phyloP scores from a whole-genome alignment of 202 grass and related monocot species.

The Dendrocalamus latiflorus region DNA sequence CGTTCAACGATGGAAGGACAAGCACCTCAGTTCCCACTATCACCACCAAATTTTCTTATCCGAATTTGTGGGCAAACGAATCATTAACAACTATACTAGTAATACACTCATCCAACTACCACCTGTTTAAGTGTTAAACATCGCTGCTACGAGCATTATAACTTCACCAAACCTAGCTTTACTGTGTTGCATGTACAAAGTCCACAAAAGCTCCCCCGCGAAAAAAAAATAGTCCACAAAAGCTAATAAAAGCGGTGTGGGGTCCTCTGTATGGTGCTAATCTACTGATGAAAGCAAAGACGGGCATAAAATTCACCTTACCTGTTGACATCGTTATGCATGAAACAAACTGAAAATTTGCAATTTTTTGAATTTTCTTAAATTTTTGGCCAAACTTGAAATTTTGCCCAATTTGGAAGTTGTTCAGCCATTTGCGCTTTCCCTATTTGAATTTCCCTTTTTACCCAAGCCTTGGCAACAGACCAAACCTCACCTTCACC shows the following conservation, averaged over 20 bases:
- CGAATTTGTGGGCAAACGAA: slow-evolving; percentile 10
- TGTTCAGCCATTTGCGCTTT: too few relatives aligned
- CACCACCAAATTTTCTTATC: slow-evolving; percentile 25
- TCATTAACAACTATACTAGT: background rate
- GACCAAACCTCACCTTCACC: too few relatives aligned
- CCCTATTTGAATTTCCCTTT: too few relatives aligned
- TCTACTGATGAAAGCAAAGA: background rate
- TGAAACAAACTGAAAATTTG: too few relatives aligned
- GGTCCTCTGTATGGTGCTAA: background rate
- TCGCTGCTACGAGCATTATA: background rate
- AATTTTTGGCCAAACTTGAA: too few relatives aligned
- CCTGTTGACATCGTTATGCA: background rate
- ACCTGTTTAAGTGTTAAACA: background rate
- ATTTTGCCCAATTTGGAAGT: too few relatives aligned
- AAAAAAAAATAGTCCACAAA: background rate
- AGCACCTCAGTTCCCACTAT: slow-evolving; percentile 30
- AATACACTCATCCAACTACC: background rate
- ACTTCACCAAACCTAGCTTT: slow-evolving; percentile 25
- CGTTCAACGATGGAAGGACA: slow-evolving; percentile 32
- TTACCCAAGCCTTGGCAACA: too few relatives aligned
- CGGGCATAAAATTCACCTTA: background rate
- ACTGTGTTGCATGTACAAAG: background rate
- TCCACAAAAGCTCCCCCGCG: background rate
- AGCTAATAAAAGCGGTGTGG: background rate
- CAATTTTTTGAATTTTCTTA: too few relatives aligned